Evolutionary conservation across 1,284 basidiomycete genomes (phyloP), one percentile per base, ranked within the genome.

Genomic region (Mrakiaceae sp.): DNA sequence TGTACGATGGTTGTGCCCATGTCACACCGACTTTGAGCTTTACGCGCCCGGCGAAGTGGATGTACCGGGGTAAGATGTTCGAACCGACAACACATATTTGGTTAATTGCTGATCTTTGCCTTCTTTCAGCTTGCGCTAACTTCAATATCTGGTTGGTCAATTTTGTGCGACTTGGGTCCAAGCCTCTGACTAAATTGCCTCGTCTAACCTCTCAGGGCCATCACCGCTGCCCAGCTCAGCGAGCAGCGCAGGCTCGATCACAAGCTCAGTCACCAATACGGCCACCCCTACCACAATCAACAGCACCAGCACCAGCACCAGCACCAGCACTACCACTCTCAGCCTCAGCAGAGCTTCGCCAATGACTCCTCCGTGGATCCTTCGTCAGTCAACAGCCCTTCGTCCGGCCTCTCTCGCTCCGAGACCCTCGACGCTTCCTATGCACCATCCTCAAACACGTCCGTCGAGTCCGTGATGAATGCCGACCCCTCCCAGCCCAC

Each of bases 1-100:
- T 76, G n/a, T 75, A 74, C 61, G 75, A 77, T 59, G 75, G 74
- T n/a, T 73, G 72, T 27, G 74, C 73, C 8, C 76, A 78, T 63
- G 76, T 78, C 7, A 74, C 75, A 0, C 74, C 77, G 0, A 77
- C 75, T 3, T 62, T 77, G 47, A 72, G 72, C n/a, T 77, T 74
- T 71, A 76, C 74, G 3, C 70, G 70, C 14, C 73, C 72, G 39
- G 72, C 75, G 0, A 76, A 76, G 58, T 74, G 72, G 68, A 75
- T 77, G 70, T 76, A 75, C 64, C 67, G 75, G 16, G 73, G 3
- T 53, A 9, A 46, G 16, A 39, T 6, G n/a, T 3, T 11, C 43
- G 55, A 11, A 57, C 11, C 12, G 2, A 43, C 40, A 57, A 57
- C 40, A 6, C n/a, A 49, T 14, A 49, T 9, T 8, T 14, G 48